A percentile compares a stretch with the other conserved stretches of the same genome.
phyloP scores from a whole-genome alignment of 2,329 filamentous ascomycete species.

The Aspergillus aculeatus region DNA sequence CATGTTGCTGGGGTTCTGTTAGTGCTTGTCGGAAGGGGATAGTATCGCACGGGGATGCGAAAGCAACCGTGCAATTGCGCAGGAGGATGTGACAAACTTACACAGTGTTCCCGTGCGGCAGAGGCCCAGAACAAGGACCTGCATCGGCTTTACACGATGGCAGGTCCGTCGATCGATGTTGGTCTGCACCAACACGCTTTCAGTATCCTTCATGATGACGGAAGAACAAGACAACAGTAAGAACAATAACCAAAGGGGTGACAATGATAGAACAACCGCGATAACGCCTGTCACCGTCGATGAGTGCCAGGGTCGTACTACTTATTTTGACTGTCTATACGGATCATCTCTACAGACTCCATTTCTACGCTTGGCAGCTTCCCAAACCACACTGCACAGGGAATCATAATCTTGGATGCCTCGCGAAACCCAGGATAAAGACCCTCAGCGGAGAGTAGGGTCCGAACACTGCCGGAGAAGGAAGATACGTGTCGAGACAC shows the following conservation, averaged over 20 bases:
- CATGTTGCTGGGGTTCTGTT: slow-evolving; percentile 11
- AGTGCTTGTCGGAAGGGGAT: neutral
- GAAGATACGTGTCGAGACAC: no score
- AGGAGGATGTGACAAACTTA: neutral
- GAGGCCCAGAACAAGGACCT: slow-evolving; percentile 22
- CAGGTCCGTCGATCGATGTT: slow-evolving; percentile 17
- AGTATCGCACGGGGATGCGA: no score
- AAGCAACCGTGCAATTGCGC: no score
- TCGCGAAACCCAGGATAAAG: neutral
- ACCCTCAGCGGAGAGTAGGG: neutral
- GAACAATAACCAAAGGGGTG: neutral
- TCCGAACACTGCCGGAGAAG: no score
- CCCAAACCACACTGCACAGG: no score
- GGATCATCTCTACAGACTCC: neutral
- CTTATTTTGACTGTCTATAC: neutral
- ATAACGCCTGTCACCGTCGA: neutral
- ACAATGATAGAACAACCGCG: neutral
- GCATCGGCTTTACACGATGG: slow-evolving; percentile 17
- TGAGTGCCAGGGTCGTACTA: neutral
- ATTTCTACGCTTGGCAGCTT: neutral
- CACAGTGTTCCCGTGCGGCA: slow-evolving; percentile 24
- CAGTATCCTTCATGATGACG: slow-evolving; percentile 8
- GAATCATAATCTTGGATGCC: neutral
- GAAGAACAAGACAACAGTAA: no score
- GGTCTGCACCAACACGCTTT: slow-evolving; percentile 9